Conservation (phyloP, 2,329 filamentous ascomycete species). For the Apiospora hydei region DNA sequence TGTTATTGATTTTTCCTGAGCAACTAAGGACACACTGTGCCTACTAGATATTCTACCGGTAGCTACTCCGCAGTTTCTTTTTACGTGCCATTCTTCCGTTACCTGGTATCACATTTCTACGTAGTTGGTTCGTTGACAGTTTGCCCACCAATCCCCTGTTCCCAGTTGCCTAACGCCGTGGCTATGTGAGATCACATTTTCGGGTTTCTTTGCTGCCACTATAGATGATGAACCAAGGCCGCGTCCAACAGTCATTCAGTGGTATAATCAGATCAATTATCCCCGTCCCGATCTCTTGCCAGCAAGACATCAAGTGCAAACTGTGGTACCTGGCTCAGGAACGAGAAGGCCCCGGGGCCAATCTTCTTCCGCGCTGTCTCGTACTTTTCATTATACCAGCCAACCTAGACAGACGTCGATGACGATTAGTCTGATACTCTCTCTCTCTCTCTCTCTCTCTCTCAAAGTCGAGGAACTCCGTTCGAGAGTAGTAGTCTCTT, state of each 20-base stretch:
- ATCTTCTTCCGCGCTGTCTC: constrained; percentile 7
- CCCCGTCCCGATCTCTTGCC: not conserved
- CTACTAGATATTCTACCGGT: not conserved
- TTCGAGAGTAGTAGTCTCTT: not conserved
- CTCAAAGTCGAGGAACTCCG: not conserved
- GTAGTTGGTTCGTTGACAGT: too few species aligned
- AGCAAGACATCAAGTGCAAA: constrained; percentile 3
- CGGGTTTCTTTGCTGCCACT: not conserved
- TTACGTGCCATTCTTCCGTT: not conserved
- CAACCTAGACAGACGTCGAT: not conserved
- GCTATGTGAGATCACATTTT: not conserved
- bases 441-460: too few species aligned
- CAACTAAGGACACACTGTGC: too few species aligned
- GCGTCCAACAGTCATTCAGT: not conserved
- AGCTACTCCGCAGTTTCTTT: not conserved
- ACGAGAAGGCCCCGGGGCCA: not conserved
- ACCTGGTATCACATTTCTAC: too few species aligned
- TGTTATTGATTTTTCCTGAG: not conserved
- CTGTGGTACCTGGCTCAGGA: not conserved
- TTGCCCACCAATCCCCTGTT: not conserved
- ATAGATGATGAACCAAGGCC: not conserved
- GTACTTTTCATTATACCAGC: constrained; percentile 8
- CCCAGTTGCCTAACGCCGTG: not conserved
- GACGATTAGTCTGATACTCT: not conserved
- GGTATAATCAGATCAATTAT: not conserved